Evolutionary conservation across 106 monocot genomes (phyloP).

Genomic region (Iris macrosiphon): DNA sequence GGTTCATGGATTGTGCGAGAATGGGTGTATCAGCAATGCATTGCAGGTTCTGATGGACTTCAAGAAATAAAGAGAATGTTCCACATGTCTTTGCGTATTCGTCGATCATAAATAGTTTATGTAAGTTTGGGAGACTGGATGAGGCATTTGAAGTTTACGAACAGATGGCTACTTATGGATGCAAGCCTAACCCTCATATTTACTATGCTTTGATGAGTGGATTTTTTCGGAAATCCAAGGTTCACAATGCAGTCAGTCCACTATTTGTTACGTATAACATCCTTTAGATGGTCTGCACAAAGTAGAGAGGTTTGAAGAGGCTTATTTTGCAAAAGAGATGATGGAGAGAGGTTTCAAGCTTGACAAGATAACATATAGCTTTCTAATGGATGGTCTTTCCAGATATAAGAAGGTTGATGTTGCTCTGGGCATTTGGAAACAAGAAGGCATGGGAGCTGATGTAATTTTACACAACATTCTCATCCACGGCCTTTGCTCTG

Average conservation of each 20-base stretch:
- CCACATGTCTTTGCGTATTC: constrained; percentile 76
- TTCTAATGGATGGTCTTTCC: constrained; percentile 78
- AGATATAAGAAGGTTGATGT: constrained; percentile 61
- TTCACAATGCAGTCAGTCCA: constrained; percentile 28
- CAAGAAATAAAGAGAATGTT: constrained; percentile 14
- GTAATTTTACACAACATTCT: constrained; percentile 67
- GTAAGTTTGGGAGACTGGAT: constrained; percentile 43
- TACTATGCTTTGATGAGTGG: constrained; percentile 77
- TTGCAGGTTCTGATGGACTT: constrained; percentile 44
- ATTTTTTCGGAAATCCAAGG: constrained; percentile 31
- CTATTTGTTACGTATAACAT: constrained; percentile 78
- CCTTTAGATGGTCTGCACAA: constrained; percentile 68
- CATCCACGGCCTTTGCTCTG: constrained; percentile 71
- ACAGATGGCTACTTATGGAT: constrained; percentile 45
- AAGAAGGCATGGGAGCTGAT: constrained; percentile 44
- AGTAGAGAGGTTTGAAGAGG: constrained; percentile 58
- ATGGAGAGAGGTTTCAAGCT: constrained; percentile 68
- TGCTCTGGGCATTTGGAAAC: constrained; percentile 66
- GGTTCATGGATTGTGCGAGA: constrained; percentile 73
- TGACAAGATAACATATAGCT: constrained; percentile 65
- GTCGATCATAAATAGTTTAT: constrained; percentile 71
- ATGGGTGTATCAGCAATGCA: constrained; percentile 62
- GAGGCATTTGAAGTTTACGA: constrained; percentile 55
- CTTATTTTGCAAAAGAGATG: constrained; percentile 76
- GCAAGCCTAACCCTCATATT: constrained; percentile 45